Evolutionary conservation across 768 basidiomycete species (phyloP), one percentile per base, ranked within the genome.

Genomic region (Mycena polygramma): DNA sequence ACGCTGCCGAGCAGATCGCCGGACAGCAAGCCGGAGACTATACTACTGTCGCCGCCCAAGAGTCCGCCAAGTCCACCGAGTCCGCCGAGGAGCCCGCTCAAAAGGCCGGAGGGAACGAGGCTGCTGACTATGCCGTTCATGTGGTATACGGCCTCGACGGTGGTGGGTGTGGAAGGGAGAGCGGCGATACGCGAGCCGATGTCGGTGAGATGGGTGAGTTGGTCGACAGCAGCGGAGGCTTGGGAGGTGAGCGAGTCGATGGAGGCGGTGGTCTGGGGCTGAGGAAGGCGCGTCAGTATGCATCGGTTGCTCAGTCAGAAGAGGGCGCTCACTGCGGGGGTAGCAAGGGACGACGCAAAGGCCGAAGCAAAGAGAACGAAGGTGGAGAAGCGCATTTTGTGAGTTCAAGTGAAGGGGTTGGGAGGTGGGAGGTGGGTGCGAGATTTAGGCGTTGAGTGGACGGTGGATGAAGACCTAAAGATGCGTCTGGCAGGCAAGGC

Each of bases 301-400:
- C 30, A 30, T 30, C 30, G 30, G 30, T 2, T 3, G 6, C 30
- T 30, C 30, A 30, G 30, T 30, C 2, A 51, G 52, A 37, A 7
- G 37, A 36, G 35, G 24, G 45, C 36, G 15, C 57, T 17, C 46
- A 64, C 68, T 13, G 62, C 22, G 13, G 68, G 62, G 11, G 54
- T 49, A 17, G 62, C 62, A 41, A 69, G 62, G 20, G 68, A 53
- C 14, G 68, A 52, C 26, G 68, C 62, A 52, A 69, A 45, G 39
- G 49, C 39, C n/a, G 62, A 69, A 24, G 68, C 57, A 46, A 64
- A 53, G 51, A 69, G 61, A 46, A 53, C 68, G 62, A 69, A 58
- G 41, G 57, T 63, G 55, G 62, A 58, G 51, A 69, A 69, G 55
- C 55, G 68, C 68, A 69, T 69, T 8, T n/a, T 55, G 43, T 24